Base-by-base conservation (phyloP, 2,329 filamentous ascomycete species). In the Trematosphaeria pertusa region DNA sequence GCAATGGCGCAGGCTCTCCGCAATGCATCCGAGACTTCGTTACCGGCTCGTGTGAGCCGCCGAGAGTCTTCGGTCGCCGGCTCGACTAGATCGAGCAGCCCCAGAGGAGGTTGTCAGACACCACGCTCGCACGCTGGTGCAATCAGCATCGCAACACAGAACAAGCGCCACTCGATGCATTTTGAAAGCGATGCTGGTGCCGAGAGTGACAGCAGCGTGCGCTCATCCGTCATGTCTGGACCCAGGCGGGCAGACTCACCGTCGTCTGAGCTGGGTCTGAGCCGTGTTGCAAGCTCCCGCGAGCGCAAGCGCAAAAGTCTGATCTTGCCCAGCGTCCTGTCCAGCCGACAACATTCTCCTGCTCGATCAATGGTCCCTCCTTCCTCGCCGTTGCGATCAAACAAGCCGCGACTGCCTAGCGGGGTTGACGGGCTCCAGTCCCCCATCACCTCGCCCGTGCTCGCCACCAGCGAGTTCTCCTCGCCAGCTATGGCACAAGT, bases 281-380 rank as follows among this genome's bases (percentile, higher is more conserved):
- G 87, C 52, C 83, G 90, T 48, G 86, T 89, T 37, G 85, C 88
- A 22, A 93, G 89, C 66, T 87, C 88, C 32, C 83, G 88, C 47
- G 91, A 95, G 55, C 86, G 89, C 51, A 92, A 97, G 57, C 86
- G 94, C 35, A 86, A 88, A 61, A 97, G 93, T 66, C 79, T 97
- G 46, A 87, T 96, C 38, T 80, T 97, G 14, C 87, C 92, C 0
- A 85, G 89, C 8, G 80, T 90, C 6, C 83, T 87, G 26, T 95
- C 91, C 32, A 87, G 85, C 40, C 86, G 94, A 19, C 91, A 96
- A 64, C 89, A 93, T 62, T 99, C 94, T 0, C 94, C 94, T 3
- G 92, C 88, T 7, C 83, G 93, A 55, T 83, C 90, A 46, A 78
- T 81, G 39, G 77, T 82, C 6, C 85, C 87, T 37, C 90, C 91